Conservation (phyloP, 2,329 filamentous ascomycete species). For the Colletotrichum nymphaeae region DNA sequence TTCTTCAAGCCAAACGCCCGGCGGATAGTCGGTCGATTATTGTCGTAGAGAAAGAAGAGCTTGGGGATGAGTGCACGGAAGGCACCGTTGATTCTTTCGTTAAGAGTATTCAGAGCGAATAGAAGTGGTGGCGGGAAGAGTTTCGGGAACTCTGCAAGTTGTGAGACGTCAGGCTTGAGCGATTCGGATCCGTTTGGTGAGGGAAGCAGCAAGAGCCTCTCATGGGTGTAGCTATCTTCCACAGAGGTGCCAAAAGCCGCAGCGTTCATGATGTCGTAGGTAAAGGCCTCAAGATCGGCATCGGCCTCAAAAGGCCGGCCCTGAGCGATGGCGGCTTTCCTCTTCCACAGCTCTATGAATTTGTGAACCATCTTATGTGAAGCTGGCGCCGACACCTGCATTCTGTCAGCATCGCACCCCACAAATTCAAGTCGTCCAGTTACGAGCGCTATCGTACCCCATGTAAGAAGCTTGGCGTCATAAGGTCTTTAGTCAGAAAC, state of each 20-base stretch:
- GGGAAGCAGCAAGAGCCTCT: neutral
- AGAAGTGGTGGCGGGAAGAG: neutral
- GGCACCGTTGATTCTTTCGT: neutral
- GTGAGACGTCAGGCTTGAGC: neutral
- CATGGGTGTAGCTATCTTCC: neutral
- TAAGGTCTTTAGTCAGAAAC: constrained; percentile 13
- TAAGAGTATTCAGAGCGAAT: neutral
- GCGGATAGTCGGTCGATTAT: neutral
- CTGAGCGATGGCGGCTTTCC: neutral
- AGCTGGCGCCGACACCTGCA: neutral
- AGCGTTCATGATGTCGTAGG: constrained; percentile 13
- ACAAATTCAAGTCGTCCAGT: no score
- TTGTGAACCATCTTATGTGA: neutral
- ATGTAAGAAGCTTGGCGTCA: constrained; percentile 15
- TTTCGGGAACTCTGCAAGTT: neutral
- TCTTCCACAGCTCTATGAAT: neutral
- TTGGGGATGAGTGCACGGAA: neutral
- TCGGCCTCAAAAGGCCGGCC: neutral
- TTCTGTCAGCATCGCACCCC: neutral
- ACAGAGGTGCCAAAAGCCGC: neutral
- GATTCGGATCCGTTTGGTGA: no score
- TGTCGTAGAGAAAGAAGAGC: neutral
- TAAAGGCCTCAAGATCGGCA: neutral
- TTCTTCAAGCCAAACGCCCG: neutral
- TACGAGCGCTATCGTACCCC: neutral